phyloP scores from a whole-genome alignment of 2,329 filamentous ascomycete species.

The Claviceps humidiphila region DNA sequence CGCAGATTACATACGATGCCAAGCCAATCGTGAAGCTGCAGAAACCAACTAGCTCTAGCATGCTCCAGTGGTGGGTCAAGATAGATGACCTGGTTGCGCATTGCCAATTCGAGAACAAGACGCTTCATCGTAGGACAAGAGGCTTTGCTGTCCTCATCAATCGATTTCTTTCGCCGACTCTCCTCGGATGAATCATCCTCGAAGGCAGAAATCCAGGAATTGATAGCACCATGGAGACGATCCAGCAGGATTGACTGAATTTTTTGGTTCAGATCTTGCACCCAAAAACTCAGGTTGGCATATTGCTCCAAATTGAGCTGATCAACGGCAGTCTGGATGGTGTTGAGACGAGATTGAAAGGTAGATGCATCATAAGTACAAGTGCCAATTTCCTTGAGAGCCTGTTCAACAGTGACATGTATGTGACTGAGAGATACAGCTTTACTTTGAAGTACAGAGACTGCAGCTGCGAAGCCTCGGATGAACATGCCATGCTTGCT shows the following conservation, averaged over 20 bases:
- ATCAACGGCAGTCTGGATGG: constrained; percentile 84
- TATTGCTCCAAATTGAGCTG: constrained; percentile 95
- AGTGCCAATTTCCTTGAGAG: constrained; percentile 66
- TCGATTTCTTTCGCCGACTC: constrained; percentile 37
- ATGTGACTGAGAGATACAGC: constrained; percentile 66
- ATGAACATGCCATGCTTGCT: constrained; percentile 96
- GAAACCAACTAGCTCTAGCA: constrained; percentile 84
- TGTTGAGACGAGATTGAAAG: constrained; percentile 69
- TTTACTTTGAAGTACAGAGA: constrained; percentile 80
- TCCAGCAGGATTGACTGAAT: constrained; percentile 68
- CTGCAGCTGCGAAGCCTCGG: constrained; percentile 76
- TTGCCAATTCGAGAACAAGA: constrained; percentile 82
- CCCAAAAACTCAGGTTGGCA: constrained; percentile 84
- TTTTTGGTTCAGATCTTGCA: constrained; percentile 70
- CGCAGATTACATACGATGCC: constrained; percentile 83
- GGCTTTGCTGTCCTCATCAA: constrained; percentile 31
- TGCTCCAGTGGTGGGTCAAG: constrained; percentile 87
- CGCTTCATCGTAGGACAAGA: constrained; percentile 54
- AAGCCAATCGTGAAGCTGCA: constrained; percentile 86
- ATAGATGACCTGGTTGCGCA: constrained; percentile 96
- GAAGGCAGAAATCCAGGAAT: constrained; percentile 79
- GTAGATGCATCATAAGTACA: constrained; percentile 72
- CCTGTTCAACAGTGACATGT: constrained; percentile 68
- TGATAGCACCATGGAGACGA: constrained; percentile 75
- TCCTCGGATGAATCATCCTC: constrained; percentile 45